Base-by-base conservation (phyloP, 345 rosid species). In the Syzygium oleosum region DNA sequence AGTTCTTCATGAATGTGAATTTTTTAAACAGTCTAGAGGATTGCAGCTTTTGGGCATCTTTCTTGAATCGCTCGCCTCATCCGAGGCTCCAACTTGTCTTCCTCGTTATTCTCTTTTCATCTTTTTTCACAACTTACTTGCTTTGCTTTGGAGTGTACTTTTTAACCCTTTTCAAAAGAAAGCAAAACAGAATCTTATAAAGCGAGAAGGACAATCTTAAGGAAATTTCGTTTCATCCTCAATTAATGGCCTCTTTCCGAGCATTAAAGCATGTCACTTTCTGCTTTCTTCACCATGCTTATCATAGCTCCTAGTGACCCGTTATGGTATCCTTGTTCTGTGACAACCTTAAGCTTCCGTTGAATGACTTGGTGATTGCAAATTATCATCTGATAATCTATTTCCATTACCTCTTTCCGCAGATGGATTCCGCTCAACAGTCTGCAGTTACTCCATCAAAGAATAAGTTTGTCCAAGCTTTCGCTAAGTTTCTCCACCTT, bases 401-500 rank as follows among this genome's bases (percentile, higher is more conserved):
- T 34, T 19, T 49, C 80, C 31, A 41, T 86, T 78, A 52, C 49
- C 41, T 86, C 59, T 84, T 49, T 73, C 87, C 56, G 58, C 84
- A 59, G 84, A 87, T 87, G 89, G 86, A 84, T 59, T 58, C 89
- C 17, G 34, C 85, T 34, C 68, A 51, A 53, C 86, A 21, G 61
- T 15, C 54, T 27, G 19, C 83, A 38, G 86, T 84, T 52, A 61
- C 89, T 61, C 49, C 84, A 25, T 21, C 27, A 8, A 87, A 87
- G 63, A 63, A 52, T 34, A 84, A 85, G 49, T 63, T 87, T 38
- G 77, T 58, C 17, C 86, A 93, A 91, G 93, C 98, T 6, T 90
- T 97, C 87, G 95, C 94, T 58, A 95, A 90, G 54, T 94, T 96
- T 11, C 94, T 96, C 88, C 96, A 88, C 88, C 87, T 96, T 23